A percentile compares a stretch with the other conserved stretches of the same genome.
phyloP scores from a whole-genome alignment of 495 filamentous ascomycete species.

The Gamarada debralockiae region DNA sequence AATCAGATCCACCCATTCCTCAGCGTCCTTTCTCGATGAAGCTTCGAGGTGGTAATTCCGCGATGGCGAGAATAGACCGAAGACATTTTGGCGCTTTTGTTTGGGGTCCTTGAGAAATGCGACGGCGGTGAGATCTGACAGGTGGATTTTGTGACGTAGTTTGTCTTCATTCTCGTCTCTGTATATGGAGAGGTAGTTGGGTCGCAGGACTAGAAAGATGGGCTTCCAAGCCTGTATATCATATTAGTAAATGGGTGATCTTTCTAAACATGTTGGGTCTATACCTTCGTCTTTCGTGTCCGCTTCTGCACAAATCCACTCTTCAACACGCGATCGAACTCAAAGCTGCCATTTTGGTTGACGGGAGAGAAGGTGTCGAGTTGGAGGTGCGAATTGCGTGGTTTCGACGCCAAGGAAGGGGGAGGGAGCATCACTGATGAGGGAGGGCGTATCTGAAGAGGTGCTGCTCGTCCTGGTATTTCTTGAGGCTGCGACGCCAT shows the following conservation, averaged over 20 bases:
- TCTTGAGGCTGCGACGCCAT: constrained; percentile 20
- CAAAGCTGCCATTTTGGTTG: constrained; percentile 93
- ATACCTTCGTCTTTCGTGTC: constrained; percentile 89
- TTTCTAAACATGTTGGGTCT: neutral
- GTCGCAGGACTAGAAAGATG: constrained; percentile 84
- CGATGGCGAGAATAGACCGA: constrained; percentile 89
- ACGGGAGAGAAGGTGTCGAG: constrained; percentile 70
- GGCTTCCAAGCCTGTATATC: constrained; percentile 73
- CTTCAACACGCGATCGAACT: constrained; percentile 90
- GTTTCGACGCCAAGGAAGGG: constrained; percentile 16
- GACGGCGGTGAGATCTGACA: constrained; percentile 89
- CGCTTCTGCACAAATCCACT: constrained; percentile 80
- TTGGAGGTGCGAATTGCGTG: constrained; percentile 49
- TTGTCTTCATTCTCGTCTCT: constrained; percentile 86
- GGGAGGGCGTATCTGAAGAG: constrained; percentile 16
- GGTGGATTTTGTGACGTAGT: constrained; percentile 78
- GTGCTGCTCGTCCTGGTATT: constrained; percentile 20
- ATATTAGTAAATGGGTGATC: constrained; percentile 31
- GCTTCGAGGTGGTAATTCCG: constrained; percentile 90
- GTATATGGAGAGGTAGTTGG: constrained; percentile 93
- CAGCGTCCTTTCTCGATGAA: constrained; percentile 64
- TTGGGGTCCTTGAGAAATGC: constrained; percentile 84
- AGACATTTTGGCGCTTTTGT: constrained; percentile 72
- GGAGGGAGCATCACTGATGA: constrained; percentile 13
- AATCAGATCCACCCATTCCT: constrained; percentile 85